phyloP scores from a whole-genome alignment of 257 asterid genomes.

The Mitragyna speciosa region DNA sequence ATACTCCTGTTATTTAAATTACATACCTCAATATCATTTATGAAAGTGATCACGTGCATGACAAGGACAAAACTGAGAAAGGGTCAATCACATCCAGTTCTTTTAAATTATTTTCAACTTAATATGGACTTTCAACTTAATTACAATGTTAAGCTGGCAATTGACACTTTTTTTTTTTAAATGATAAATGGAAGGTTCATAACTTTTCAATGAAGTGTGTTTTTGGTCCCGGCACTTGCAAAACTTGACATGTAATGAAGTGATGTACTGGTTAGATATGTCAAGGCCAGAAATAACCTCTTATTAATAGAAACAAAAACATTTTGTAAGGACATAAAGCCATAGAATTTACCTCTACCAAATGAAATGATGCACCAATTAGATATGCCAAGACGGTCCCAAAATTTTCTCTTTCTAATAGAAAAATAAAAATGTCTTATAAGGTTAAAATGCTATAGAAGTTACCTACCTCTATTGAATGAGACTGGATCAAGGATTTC shows the following conservation, averaged over 20 bases:
- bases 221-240: not conserved
- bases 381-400: not conserved
- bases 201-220: not conserved
- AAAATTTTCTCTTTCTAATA: not conserved
- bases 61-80: not conserved
- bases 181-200: not conserved
- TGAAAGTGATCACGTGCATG: not conserved
- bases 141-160: not conserved
- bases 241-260: not conserved
- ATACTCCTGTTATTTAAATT: not conserved
- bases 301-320: too few relatives aligned
- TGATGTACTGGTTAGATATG: not conserved
- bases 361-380: not conserved
- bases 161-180: not conserved
- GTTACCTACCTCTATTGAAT: constrained; percentile 65
- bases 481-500: constrained; percentile 48
- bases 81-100: not conserved
- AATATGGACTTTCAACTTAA: not conserved
- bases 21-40: not conserved
- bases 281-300: too few relatives aligned
- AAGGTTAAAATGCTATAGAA: constrained; percentile 3
- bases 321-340: too few relatives aligned
- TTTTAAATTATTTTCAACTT: not conserved
- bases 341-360: too few relatives aligned
- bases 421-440: too few relatives aligned